These are phyloP conservation scores for Phytophthora boehmeriae DNA, from an alignment of 352 stramenopile genomes.

Conservation along the genomic window DNA sequence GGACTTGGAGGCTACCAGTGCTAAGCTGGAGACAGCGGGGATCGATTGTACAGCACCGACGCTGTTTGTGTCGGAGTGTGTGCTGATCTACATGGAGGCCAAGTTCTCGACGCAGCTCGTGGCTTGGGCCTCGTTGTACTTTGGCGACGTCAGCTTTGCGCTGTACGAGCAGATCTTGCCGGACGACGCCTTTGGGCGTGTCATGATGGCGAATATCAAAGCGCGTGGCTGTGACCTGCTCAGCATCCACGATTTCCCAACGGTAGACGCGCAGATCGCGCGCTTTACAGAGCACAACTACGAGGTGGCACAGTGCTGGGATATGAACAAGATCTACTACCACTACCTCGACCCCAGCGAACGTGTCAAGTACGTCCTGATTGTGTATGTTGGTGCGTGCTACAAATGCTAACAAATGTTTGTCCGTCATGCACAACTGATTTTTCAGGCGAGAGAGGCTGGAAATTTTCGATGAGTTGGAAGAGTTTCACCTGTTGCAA, in stretches of 20 bases:
- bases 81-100: constrained; percentile 93
- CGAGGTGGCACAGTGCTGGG: constrained; percentile 74
- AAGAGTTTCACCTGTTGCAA: constrained; percentile 93
- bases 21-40: constrained; percentile 65
- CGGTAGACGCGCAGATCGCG: constrained; percentile 68
- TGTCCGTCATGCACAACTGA: constrained; percentile 2
- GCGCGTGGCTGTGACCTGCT: constrained; percentile 88
- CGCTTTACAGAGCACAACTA: constrained; percentile 80
- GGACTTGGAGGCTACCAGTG: constrained; percentile 53
- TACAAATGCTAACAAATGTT: neutral
- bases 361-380: constrained; percentile 57
- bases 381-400: neutral
- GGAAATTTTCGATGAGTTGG: constrained; percentile 93
- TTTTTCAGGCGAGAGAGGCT: constrained; percentile 71
- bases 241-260: constrained; percentile 84
- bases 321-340: constrained; percentile 95
- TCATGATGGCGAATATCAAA: constrained; percentile 93
- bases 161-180: constrained; percentile 93
- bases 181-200: constrained; percentile 87
- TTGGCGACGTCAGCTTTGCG: constrained; percentile 80
- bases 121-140: constrained; percentile 65
- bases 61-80: constrained; percentile 91
- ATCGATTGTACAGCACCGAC: constrained; percentile 58
- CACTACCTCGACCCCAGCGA: constrained; percentile 77
- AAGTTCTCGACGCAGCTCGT: constrained; percentile 79